A percentile compares a stretch with the other conserved stretches of the same genome.
phyloP scores from a whole-genome alignment of 2,329 filamentous ascomycete genomes.

The Erysiphe neolycopersici region DNA sequence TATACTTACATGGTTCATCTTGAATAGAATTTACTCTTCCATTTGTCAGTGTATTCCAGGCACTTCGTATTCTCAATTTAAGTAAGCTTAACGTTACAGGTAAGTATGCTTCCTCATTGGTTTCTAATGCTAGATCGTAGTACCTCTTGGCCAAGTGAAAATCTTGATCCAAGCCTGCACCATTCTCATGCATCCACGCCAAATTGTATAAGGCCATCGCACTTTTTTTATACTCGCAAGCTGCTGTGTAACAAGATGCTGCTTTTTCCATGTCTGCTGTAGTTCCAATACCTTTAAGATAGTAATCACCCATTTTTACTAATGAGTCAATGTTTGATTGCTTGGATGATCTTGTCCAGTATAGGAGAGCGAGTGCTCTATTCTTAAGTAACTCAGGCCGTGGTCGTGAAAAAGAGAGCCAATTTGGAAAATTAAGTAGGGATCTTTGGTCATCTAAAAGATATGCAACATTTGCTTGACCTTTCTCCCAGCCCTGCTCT shows the following conservation, averaged over 20 bases:
- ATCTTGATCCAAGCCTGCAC: conserved; percentile 73
- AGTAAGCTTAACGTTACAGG: conserved; percentile 72
- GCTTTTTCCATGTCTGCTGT: conserved; percentile 55
- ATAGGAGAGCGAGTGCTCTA: conserved; percentile 35
- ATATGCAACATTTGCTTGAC: conserved; percentile 46
- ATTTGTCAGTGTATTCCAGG: conserved; percentile 81
- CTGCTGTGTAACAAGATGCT: conserved; percentile 73
- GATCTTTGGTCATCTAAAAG: conserved; percentile 37
- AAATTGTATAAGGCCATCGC: conserved; percentile 93
- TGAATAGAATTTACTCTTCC: conserved; percentile 82
- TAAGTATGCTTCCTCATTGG: conserved; percentile 79
- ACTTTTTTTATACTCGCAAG: conserved; percentile 72
- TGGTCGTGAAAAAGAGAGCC: conserved; percentile 12
- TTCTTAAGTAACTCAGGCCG: conserved; percentile 24
- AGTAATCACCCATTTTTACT: conserved; percentile 98
- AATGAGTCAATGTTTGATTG: conserved; percentile 83
- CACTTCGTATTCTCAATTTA: conserved; percentile 61
- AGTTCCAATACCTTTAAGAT: conserved; percentile 57
- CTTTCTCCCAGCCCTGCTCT: conserved; percentile 45
- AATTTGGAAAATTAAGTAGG: conserved; percentile 19
- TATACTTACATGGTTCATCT: conserved; percentile 50
- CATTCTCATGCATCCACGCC: conserved; percentile 99
- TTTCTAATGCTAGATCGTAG: conserved; percentile 77
- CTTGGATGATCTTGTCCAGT: conserved; percentile 85
- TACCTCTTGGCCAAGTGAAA: conserved; percentile 93